Percentiles rank a stretch among this genome's conserved stretches.
Conservation (phyloP, 768 basidiomycete genomes). For the Sporobolomyces roseus region DNA sequence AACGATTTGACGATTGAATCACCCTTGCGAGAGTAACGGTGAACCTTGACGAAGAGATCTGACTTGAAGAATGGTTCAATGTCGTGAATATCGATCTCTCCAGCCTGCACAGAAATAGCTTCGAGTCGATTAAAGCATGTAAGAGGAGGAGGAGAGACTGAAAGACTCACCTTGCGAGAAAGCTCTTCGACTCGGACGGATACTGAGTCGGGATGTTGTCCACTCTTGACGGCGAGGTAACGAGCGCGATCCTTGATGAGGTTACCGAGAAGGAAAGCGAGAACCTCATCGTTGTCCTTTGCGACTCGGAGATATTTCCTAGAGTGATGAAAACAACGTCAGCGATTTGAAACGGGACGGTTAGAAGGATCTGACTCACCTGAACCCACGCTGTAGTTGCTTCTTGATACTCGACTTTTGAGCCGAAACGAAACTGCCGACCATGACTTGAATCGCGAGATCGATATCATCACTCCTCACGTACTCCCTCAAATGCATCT, state of each 20-base stretch:
- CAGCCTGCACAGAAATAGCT: slow-evolving; percentile 60
- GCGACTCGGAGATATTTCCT: slow-evolving; percentile 95
- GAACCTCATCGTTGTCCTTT: slow-evolving; percentile 89
- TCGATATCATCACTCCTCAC: slow-evolving; percentile 95
- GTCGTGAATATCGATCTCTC: slow-evolving; percentile 95
- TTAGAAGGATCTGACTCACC: slow-evolving; percentile 47
- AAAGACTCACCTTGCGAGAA: slow-evolving; percentile 68
- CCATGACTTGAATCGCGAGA: slow-evolving; percentile 89
- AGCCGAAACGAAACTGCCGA: slow-evolving; percentile 89
- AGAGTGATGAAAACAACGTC: slow-evolving; percentile 53
- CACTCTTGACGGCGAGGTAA: slow-evolving; percentile 69
- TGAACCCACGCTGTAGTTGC: slow-evolving; percentile 78
- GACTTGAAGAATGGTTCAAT: slow-evolving; percentile 77
- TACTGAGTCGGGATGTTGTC: slow-evolving; percentile 72
- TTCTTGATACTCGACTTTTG: slow-evolving; percentile 99
- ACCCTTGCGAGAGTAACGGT: slow-evolving; percentile 24
- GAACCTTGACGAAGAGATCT: slow-evolving; percentile 60
- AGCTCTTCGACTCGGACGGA: slow-evolving; percentile 73
- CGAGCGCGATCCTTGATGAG: slow-evolving; percentile 71
- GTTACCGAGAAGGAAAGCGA: slow-evolving; percentile 89
- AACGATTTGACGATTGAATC: slow-evolving; percentile 27
- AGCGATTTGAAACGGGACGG: not conserved
- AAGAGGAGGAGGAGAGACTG: no score
- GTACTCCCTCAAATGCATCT: slow-evolving; percentile 95
- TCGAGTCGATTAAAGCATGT: not conserved